Conservation (phyloP, 1,139 yeast species). For the Lodderomyces parapsilosis region DNA sequence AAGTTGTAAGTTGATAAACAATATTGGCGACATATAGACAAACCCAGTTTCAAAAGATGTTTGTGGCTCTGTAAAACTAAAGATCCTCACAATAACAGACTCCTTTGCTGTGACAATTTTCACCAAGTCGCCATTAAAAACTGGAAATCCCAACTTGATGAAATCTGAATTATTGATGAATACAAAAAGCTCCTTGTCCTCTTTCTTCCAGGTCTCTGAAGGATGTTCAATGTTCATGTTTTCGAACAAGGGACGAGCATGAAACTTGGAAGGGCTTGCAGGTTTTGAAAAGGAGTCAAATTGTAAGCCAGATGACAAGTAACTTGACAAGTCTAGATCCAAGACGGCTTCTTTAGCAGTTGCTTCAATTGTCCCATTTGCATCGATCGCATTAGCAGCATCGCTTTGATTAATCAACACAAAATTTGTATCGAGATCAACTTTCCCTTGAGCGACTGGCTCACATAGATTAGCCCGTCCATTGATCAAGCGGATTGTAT, state of each 20-base stretch:
- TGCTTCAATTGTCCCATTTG: constrained; percentile 11
- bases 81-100: constrained; percentile 44
- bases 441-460: constrained; percentile 70
- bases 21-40: constrained; percentile 64
- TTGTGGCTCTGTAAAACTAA: constrained; percentile 67
- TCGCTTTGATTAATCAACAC: constrained; percentile 47
- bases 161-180: constrained; percentile 55
- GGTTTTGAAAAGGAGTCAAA: constrained; percentile 18
- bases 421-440: constrained; percentile 44
- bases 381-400: constrained; percentile 2
- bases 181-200: constrained; percentile 47
- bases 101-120: constrained; percentile 26
- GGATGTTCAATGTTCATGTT: constrained; percentile 24
- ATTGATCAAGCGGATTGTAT: constrained; percentile 39
- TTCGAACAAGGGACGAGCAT: constrained; percentile 31
- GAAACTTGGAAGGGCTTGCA: constrained; percentile 16
- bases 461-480: constrained; percentile 63
- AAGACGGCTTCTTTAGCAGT: constrained; percentile 4
- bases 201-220: constrained; percentile 33
- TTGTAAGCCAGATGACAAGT: constrained; percentile 32
- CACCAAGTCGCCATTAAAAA: constrained; percentile 70
- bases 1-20: constrained; percentile 50
- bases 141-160: constrained; percentile 51
- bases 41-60: constrained; percentile 31
- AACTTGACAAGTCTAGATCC: constrained; percentile 33